Evolutionary conservation across 768 basidiomycete species (phyloP).

Genomic region (Hebeloma cylindrosporum): DNA sequence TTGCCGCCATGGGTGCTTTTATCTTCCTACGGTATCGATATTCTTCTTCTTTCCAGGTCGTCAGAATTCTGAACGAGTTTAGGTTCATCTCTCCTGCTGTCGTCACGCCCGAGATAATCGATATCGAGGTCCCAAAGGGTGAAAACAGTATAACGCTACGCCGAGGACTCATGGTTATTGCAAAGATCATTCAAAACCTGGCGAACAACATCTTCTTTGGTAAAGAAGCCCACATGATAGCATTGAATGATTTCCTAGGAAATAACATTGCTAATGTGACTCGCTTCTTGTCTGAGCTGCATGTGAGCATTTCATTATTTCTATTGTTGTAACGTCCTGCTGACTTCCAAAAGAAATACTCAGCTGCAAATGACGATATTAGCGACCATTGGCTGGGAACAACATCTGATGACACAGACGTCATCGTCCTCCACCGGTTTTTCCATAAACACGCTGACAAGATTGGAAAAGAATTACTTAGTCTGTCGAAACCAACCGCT

Average conservation of each 20-base stretch:
- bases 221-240: slow-evolving; percentile 85
- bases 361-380: slow-evolving; percentile 48
- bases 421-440: slow-evolving; percentile 80
- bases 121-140: slow-evolving; percentile 74
- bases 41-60: neutral
- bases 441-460: slow-evolving; percentile 84
- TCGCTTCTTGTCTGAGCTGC: slow-evolving; percentile 72
- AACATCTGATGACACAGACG: slow-evolving; percentile 82
- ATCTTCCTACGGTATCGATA: slow-evolving; percentile 74
- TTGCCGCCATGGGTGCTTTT: slow-evolving; percentile 84
- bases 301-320: slow-evolving; percentile 42
- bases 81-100: slow-evolving; percentile 93
- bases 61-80: neutral
- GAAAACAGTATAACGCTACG: slow-evolving; percentile 52
- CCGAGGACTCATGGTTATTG: slow-evolving; percentile 81
- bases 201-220: slow-evolving; percentile 95
- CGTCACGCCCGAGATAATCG: slow-evolving; percentile 81
- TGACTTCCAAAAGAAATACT: slow-evolving; percentile 33
- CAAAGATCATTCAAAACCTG: slow-evolving; percentile 90
- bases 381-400: slow-evolving; percentile 72
- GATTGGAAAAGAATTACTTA: slow-evolving; percentile 83
- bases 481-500: slow-evolving; percentile 57
- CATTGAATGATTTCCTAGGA: slow-evolving; percentile 72
- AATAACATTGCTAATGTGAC: slow-evolving; percentile 73
- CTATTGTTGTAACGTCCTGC: neutral